These are phyloP conservation scores for Blepharisma stoltei DNA, from an alignment of 73 alveolate species.

Conservation along the genomic window DNA sequence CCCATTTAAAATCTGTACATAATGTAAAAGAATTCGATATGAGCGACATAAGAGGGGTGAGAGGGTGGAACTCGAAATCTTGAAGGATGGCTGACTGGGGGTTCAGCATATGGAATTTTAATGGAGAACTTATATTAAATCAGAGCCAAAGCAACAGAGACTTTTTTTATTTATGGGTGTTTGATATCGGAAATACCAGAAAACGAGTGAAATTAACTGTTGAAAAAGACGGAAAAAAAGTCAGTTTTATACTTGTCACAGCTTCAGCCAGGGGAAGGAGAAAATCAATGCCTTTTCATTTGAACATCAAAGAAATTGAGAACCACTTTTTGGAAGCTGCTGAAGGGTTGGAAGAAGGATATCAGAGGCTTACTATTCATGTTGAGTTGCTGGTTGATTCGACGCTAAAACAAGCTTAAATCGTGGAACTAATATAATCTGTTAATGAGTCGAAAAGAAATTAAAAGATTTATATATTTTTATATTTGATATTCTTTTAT, in stretches of 20 bases:
- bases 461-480: too few relatives aligned
- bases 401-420: too few relatives aligned
- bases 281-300: not conserved
- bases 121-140: not conserved
- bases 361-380: not conserved
- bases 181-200: not conserved
- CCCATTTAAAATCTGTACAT: not conserved
- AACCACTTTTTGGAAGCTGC: conserved; percentile 1
- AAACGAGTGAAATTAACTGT: not conserved
- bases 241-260: not conserved
- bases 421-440: too few relatives aligned
- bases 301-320: not conserved
- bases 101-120: conserved; percentile 5
- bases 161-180: not conserved
- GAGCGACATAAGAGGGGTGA: not conserved
- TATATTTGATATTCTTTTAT: too few relatives aligned
- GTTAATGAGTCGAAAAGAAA: too few relatives aligned
- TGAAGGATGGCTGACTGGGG: not conserved
- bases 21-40: not conserved
- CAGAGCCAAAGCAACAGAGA: not conserved
- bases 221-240: not conserved
- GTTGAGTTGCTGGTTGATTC: not conserved
- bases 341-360: not conserved
- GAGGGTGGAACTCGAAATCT: conserved; percentile 2
- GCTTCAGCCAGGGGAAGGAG: not conserved